Percentiles rank a stretch among this genome's conserved stretches.
phyloP scores from a whole-genome alignment of 768 basidiomycete genomes.

The Lyophyllum shimeji region DNA sequence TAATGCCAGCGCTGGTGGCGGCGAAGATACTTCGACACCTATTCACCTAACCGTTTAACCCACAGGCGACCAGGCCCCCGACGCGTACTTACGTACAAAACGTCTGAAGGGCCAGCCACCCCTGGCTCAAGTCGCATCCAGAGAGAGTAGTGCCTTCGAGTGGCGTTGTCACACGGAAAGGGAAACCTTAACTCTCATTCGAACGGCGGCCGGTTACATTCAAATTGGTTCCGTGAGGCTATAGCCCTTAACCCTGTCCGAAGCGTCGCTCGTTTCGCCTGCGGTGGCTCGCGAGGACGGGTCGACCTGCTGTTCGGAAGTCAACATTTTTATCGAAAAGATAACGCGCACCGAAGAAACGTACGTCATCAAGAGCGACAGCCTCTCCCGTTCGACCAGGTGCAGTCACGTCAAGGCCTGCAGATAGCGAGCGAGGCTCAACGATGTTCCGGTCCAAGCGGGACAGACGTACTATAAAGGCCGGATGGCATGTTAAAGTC shows the following conservation, averaged over 20 bases:
- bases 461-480: neutral
- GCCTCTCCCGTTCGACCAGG: neutral
- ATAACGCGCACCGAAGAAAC: neutral
- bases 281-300: neutral
- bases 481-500: neutral
- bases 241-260: neutral
- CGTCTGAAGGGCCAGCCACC: no score
- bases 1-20: no score
- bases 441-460: neutral
- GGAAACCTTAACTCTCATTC: no score
- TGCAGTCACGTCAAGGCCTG: neutral
- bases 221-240: neutral
- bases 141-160: no score
- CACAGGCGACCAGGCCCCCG: no score
- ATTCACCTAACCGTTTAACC: no score
- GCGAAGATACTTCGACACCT: no score
- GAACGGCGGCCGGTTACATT: neutral
- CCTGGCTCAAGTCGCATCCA: no score
- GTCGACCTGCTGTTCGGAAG: conserved; percentile 29
- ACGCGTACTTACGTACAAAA: no score
- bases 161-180: no score
- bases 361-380: neutral
- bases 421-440: neutral
- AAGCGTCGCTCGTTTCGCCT: neutral
- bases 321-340: neutral